A percentile compares a stretch with the other conserved stretches of the same genome.
Conservation (phyloP, 768 basidiomycete genomes). For the Plicaturopsis crispa region DNA sequence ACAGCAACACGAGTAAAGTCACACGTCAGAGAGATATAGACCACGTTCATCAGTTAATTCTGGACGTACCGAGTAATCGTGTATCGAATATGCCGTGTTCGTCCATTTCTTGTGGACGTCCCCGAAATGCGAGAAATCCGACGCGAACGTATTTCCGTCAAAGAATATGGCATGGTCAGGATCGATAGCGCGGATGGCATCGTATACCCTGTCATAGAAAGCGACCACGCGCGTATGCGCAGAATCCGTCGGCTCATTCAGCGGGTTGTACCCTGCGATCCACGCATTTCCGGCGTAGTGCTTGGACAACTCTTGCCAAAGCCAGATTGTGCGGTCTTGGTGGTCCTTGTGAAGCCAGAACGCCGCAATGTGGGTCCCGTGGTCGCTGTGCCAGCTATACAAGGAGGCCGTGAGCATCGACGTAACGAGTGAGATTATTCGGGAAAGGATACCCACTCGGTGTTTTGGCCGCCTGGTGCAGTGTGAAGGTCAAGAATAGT, state of each 20-base stretch:
- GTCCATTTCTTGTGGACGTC: constrained; percentile 54
- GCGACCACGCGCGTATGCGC: constrained; percentile 53
- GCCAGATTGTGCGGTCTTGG: constrained; percentile 70
- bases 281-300: constrained; percentile 75
- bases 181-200: constrained; percentile 66
- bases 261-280: constrained; percentile 82
- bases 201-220: constrained; percentile 65
- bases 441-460: no score
- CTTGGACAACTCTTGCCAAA: constrained; percentile 69
- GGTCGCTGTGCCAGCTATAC: constrained; percentile 80
- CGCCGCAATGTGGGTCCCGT: constrained; percentile 56
- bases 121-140: constrained; percentile 68
- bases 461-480: constrained; percentile 67
- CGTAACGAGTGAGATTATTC: no score
- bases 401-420: no score
- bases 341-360: constrained; percentile 84
- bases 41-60: no score
- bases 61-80: constrained; percentile 76
- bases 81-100: constrained; percentile 73
- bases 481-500: constrained; percentile 80
- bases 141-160: constrained; percentile 81
- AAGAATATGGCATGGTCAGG: constrained; percentile 68
- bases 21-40: no score
- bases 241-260: constrained; percentile 74
- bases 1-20: no score